Evolutionary conservation across 768 basidiomycete genomes (phyloP).

Genomic region (Mycena floridula): DNA sequence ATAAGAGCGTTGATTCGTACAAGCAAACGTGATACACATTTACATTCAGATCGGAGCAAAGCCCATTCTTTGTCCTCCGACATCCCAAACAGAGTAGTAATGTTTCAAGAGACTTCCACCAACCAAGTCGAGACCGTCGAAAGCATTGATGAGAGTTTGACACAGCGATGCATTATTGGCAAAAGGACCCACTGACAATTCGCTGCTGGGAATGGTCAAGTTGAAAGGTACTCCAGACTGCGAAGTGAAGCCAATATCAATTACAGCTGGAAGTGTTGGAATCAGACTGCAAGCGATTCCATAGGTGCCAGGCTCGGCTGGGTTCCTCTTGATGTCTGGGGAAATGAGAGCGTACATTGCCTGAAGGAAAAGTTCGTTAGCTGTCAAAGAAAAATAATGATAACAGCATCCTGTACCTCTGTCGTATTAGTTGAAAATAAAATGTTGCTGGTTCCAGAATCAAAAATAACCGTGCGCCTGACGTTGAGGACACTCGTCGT

Average conservation of each 20-base stretch:
- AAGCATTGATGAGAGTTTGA: conserved; percentile 57
- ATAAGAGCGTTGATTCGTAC: too few relatives aligned
- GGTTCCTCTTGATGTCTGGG: conserved; percentile 46
- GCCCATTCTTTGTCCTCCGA: conserved; percentile 41
- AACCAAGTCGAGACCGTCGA: conserved; percentile 43
- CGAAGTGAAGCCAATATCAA: conserved; percentile 51
- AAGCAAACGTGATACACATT: neutral
- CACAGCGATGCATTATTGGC: conserved; percentile 40
- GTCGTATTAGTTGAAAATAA: conserved; percentile 43
- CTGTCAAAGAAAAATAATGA: neutral
- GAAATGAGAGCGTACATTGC: conserved; percentile 55
- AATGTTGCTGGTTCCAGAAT: conserved; percentile 53
- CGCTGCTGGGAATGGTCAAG: conserved; percentile 49
- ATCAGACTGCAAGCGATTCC: conserved; percentile 47
- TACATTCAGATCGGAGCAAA: conserved; percentile 33
- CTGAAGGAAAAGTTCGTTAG: conserved; percentile 18
- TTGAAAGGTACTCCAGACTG: conserved; percentile 43
- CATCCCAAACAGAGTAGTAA: conserved; percentile 55
- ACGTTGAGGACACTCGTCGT: conserved; percentile 35
- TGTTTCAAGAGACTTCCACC: conserved; percentile 55
- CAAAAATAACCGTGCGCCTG: conserved; percentile 43
- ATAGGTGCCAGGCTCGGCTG: conserved; percentile 47
- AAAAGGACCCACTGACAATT: conserved; percentile 55
- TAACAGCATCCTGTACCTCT: conserved; percentile 24
- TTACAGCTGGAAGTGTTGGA: conserved; percentile 39